These are phyloP conservation scores for Chalaropsis ovoidea DNA, from an alignment of 2,329 filamentous ascomycete genomes.

Conservation along the genomic window DNA sequence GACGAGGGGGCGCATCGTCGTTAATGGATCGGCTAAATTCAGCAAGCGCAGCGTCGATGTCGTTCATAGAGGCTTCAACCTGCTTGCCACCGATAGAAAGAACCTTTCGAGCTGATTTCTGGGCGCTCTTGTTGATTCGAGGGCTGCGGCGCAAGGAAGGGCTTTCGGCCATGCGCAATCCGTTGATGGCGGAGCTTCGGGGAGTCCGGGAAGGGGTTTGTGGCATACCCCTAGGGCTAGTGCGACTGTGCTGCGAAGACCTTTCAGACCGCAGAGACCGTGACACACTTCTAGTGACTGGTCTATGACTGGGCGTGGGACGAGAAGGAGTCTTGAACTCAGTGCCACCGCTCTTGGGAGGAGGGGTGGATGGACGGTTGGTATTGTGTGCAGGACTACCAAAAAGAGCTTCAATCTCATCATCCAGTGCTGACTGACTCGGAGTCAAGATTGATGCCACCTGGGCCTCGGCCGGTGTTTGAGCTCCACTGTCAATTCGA, in stretches of 20 bases:
- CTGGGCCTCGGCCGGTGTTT: not conserved
- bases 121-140: constrained; percentile 28
- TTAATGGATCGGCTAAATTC: constrained; percentile 22
- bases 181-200: constrained; percentile 29
- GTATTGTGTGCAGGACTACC: constrained; percentile 40
- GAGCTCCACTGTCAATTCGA: not conserved
- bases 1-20: not conserved
- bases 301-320: constrained; percentile 51
- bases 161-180: constrained; percentile 30
- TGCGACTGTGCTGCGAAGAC: constrained; percentile 37
- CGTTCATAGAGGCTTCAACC: constrained; percentile 23
- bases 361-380: constrained; percentile 43
- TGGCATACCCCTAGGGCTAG: constrained; percentile 33
- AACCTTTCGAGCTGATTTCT: constrained; percentile 7
- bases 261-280: constrained; percentile 43
- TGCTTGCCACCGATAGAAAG: constrained; percentile 18
- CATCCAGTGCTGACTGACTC: constrained; percentile 31
- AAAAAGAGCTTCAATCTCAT: constrained; percentile 52
- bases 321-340: constrained; percentile 53
- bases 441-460: not conserved
- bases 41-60: constrained; percentile 24
- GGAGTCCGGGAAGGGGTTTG: constrained; percentile 43
- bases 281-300: constrained; percentile 51
- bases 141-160: constrained; percentile 38
- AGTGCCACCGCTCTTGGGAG: constrained; percentile 37